Evolutionary conservation across 2,329 filamentous ascomycete genomes (phyloP), one percentile per base, ranked within the genome.

Genomic region (Paecilomyces niveus): DNA sequence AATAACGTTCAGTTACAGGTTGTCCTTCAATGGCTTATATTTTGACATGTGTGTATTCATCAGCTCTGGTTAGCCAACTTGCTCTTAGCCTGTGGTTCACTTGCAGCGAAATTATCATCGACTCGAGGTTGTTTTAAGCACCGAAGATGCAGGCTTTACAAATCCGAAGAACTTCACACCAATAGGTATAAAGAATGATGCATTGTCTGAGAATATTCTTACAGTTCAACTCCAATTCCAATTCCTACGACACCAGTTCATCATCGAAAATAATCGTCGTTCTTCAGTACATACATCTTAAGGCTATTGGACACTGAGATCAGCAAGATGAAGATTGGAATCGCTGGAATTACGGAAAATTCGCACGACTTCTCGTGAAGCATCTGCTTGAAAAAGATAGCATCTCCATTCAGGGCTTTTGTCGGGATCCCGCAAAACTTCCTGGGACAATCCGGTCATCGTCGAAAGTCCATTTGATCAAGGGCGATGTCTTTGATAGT

Each of bases 321-420:
- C 1, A n/a, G 15, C 15, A 45, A 8, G 6, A 45, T 45, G 35
- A 45, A 45, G 35, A 10, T 73, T 50, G 72, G 64, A 6, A 69
- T 73, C 49, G 70, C 70, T 13, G 73, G 69, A 24, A 69, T 73
- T 53, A 75, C 70, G 3, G 67, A 66, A 73, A 68, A 55, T 71
- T 75, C 53, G 74, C 65, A 53, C 66, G 63, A 3, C 57, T 66
- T 5, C 58, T 76, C 2, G 62, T 67, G 26, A 63, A 58, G 13
- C 59, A 65, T 32, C 67, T 75, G 3, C 65, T 73, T 52, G 57
- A n/a, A 39, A 59, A 67, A 53, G 61, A 68, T 6, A 35, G 57
- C 58, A 18, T 62, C n/a, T 15, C 49, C 3, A 62, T 76, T 18
- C 64, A 63, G 7, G 72, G 72, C 22, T 66, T 65, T 54, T 66